Conservation (phyloP, 139 green algal genomes). For the Chlamydomonas asymmetrica region DNA sequence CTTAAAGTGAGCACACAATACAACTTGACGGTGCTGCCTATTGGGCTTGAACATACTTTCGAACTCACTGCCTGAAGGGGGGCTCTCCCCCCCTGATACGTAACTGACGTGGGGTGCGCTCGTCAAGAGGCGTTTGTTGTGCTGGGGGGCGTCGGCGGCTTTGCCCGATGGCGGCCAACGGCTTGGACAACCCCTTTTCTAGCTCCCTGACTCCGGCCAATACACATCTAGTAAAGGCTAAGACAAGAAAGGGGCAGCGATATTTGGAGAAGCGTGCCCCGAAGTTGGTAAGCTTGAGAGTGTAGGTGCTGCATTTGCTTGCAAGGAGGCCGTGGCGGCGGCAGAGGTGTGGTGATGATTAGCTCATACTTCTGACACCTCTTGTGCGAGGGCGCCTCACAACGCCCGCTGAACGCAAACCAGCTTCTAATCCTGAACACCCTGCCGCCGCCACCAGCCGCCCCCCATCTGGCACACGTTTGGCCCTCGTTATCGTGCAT, state of each 20-base stretch:
- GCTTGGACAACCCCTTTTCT: too few relatives aligned
- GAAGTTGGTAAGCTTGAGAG: constrained; percentile 68
- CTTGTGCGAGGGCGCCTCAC: constrained; percentile 21
- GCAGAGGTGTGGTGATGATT: neutral
- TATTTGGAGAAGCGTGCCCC: constrained; percentile 70
- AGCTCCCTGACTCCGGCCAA: too few relatives aligned
- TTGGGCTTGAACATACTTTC: too few relatives aligned
- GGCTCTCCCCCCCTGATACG: too few relatives aligned
- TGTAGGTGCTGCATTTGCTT: neutral
- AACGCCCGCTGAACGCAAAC: constrained; percentile 19
- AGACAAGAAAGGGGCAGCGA: constrained; percentile 67
- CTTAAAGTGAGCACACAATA: too few relatives aligned
- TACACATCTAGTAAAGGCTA: constrained; percentile 67
- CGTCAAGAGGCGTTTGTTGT: too few relatives aligned
- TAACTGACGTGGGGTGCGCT: too few relatives aligned
- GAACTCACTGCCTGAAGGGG: too few relatives aligned
- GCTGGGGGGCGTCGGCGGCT: too few relatives aligned
- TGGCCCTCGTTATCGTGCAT: neutral
- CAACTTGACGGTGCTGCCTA: too few relatives aligned
- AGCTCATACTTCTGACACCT: constrained; percentile 36
- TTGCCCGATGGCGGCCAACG: too few relatives aligned
- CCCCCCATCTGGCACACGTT: neutral
- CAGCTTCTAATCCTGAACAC: neutral
- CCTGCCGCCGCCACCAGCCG: neutral
- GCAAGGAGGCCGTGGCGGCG: neutral